Evolutionary conservation across 345 rosid species (phyloP).

Genomic region (Ricinus communis): DNA sequence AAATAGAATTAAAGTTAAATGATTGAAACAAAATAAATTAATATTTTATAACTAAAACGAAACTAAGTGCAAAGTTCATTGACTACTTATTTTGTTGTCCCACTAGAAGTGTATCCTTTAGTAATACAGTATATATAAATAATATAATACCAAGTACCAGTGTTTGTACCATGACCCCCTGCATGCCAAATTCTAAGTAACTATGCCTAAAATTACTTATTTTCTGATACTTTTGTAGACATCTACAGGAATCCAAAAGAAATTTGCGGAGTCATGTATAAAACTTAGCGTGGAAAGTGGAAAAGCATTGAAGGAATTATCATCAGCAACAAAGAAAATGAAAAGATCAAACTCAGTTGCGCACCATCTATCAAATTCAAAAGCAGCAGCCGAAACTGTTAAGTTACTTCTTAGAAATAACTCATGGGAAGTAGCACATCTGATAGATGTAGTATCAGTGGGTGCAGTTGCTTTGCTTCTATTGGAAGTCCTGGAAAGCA

Average conservation of each 20-base stretch:
- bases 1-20: too few relatives aligned
- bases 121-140: too few relatives aligned
- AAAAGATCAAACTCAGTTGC: slow-evolving; percentile 32
- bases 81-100: too few relatives aligned
- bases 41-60: too few relatives aligned
- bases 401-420: slow-evolving; percentile 23
- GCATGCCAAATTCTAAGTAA: too few relatives aligned
- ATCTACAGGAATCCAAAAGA: slow-evolving; percentile 31
- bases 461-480: slow-evolving; percentile 48
- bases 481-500: slow-evolving; percentile 43
- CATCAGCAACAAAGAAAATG: slow-evolving; percentile 48
- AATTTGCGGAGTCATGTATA: slow-evolving; percentile 39
- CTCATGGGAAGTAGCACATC: not conserved
- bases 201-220: too few relatives aligned
- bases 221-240: slow-evolving; percentile 28
- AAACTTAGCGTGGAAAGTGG: slow-evolving; percentile 54
- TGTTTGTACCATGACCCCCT: too few relatives aligned
- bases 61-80: too few relatives aligned
- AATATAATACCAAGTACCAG: too few relatives aligned
- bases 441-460: slow-evolving; percentile 26
- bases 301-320: slow-evolving; percentile 48
- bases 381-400: slow-evolving; percentile 33
- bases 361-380: slow-evolving; percentile 39
- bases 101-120: too few relatives aligned
- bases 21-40: too few relatives aligned